Evolutionary conservation across 1,284 basidiomycete genomes (phyloP), one percentile per base, ranked within the genome.

Genomic region (Tylopilus sp.): DNA sequence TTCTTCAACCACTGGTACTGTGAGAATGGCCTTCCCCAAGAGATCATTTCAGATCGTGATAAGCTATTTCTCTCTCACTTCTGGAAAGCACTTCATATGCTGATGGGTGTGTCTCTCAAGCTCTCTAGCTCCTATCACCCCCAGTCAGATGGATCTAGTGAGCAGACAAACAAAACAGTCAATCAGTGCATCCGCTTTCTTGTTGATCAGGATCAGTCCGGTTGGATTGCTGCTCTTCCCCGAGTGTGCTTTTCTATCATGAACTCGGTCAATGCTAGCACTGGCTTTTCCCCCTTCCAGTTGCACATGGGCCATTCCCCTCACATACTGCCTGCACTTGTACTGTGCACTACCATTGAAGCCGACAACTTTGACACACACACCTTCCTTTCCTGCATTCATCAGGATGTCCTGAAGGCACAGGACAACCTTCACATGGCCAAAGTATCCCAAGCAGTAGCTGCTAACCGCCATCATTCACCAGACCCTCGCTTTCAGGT

Each of bases 231-330:
- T 0, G 17, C 12, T 1, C 4, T 70, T 0, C 60, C 67, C 0
- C 35, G 39, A 0, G 60, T 68, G 1, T 72, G 78, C 58, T 58
- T 79, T 5, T 62, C 77, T 1, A 78, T 75, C 48, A 71, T 71
- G 50, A 63, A 48, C 0, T 41, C 66, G 1, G 1, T 52, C 8
- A 68, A 35, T 0, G 37, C 66, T 2, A 25, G 48, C 0, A 85
- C 80, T 0, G 78, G 79, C 1, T 82, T 76, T 57, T 66, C 79
- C 21, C 81, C 76, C 1, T 83, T 83, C 70, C 78, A 79, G 50
- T 66, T 82, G 4, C 82, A 82, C 48, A 72, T 75, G 5, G 82
- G 83, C 1, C 65, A 76, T 2, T 74, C 79, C 31, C 82, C 83
- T 0, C 2, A 67, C 68, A n/a, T 61, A 72, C 0, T 83, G 29